Conservation (phyloP, 306 rosid genomes). For the Inga oerstediana region DNA sequence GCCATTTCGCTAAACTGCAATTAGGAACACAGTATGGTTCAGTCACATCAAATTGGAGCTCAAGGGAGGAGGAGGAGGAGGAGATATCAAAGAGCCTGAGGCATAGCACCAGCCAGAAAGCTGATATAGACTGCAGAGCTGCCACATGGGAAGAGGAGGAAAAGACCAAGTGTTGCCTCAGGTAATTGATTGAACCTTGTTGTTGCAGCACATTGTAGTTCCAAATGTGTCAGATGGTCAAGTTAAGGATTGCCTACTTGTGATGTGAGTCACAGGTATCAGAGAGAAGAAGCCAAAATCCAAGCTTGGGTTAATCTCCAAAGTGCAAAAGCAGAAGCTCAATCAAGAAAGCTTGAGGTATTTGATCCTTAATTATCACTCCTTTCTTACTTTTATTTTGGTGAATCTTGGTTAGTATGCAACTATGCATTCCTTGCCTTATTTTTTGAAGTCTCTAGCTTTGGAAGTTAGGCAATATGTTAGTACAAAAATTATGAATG, state of each 20-base stretch:
- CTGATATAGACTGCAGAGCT: constrained; percentile 66
- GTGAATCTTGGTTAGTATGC: constrained; percentile 28
- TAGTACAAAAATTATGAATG: neutral
- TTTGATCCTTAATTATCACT: constrained; percentile 29
- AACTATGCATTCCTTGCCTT: constrained; percentile 21
- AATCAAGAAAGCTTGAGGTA: constrained; percentile 97
- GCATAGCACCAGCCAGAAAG: constrained; percentile 62
- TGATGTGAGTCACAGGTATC: constrained; percentile 61
- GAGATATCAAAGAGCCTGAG: constrained; percentile 94
- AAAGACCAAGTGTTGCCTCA: constrained; percentile 74
- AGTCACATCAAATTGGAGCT: constrained; percentile 79
- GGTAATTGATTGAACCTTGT: constrained; percentile 49
- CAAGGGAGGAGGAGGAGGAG: constrained; percentile 94
- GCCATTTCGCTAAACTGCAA: constrained; percentile 80
- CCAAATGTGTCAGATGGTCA: neutral
- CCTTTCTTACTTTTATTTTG: constrained; percentile 6
- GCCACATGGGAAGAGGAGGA: constrained; percentile 91
- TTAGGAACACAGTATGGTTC: constrained; percentile 74
- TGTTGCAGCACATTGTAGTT: constrained; percentile 15
- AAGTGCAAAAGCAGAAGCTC: constrained; percentile 99
- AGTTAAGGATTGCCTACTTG: constrained; percentile 11
- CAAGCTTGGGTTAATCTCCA: constrained; percentile 98
- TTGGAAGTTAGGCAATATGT: neutral
- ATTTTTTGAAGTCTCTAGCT: neutral
- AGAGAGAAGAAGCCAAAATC: constrained; percentile 94